Evolutionary conservation across 768 basidiomycete species (phyloP).

Genomic region (Paxillus ammoniavirescens): DNA sequence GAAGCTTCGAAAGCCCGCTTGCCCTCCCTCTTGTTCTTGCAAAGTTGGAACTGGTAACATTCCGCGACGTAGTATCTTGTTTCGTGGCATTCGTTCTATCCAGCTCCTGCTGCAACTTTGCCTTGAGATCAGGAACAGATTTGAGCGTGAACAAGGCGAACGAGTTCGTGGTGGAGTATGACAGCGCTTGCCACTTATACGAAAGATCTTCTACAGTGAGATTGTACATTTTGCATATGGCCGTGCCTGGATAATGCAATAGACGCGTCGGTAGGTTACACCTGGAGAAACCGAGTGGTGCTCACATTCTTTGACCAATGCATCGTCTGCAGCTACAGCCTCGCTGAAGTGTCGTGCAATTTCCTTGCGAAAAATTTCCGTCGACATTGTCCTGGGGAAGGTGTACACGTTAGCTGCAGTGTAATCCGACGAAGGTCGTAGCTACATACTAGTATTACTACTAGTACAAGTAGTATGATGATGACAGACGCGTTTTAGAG

Average conservation of each 20-base stretch:
- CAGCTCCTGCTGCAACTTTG: constrained; percentile 43
- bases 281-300: constrained; percentile 2
- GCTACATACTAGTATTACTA: background rate
- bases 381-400: constrained; percentile 17
- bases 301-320: constrained; percentile 54
- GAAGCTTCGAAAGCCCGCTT: background rate
- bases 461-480: too few species aligned
- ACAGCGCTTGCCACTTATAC: constrained; percentile 68
- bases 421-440: background rate
- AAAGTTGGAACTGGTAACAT: constrained; percentile 4
- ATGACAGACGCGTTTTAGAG: constrained; percentile 5
- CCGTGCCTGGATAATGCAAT: constrained; percentile 44
- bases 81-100: constrained; percentile 27
- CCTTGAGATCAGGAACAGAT: constrained; percentile 44
- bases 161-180: constrained; percentile 25
- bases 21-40: constrained; percentile 11
- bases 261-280: constrained; percentile 12
- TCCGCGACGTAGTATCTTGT: constrained; percentile 31
- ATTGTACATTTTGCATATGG: constrained; percentile 63
- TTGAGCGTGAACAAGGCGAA: constrained; percentile 48
- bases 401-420: background rate
- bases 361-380: constrained; percentile 16
- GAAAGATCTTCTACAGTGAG: constrained; percentile 50
- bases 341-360: constrained; percentile 26
- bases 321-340: constrained; percentile 37